These are phyloP conservation scores for Cutaneotrichosporon cutaneum DNA, from an alignment of 1,284 basidiomycete species.

Conservation along the genomic window DNA sequence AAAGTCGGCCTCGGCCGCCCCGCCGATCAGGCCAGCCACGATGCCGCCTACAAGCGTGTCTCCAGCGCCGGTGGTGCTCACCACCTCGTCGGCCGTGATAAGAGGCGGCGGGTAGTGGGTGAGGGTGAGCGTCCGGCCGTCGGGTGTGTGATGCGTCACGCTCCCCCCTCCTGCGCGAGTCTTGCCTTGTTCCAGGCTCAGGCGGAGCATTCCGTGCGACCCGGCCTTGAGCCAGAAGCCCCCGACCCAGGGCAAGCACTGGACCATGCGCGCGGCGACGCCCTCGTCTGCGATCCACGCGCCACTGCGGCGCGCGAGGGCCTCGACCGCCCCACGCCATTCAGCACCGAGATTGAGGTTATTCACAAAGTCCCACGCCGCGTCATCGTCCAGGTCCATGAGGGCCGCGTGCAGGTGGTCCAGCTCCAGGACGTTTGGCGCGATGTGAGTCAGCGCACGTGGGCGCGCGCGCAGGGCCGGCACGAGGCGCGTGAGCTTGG, in stretches of 20 bases:
- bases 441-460: constrained; percentile 62
- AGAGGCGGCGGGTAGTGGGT: constrained; percentile 67
- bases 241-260: constrained; percentile 75
- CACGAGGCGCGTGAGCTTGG: constrained; percentile 71
- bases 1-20: constrained; percentile 24
- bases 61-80: constrained; percentile 86
- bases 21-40: constrained; percentile 43
- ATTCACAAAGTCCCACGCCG: constrained; percentile 57
- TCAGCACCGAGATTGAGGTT: constrained; percentile 62
- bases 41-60: constrained; percentile 81
- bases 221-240: constrained; percentile 82
- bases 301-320: constrained; percentile 31
- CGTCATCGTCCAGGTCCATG: constrained; percentile 9
- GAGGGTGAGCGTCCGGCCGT: constrained; percentile 56
- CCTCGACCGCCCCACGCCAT: constrained; percentile 66
- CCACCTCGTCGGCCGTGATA: constrained; percentile 55
- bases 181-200: constrained; percentile 44
- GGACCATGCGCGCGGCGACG: constrained; percentile 72
- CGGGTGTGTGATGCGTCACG: constrained; percentile 50
- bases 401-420: constrained; percentile 60
- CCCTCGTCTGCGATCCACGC: constrained; percentile 54
- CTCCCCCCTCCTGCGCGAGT: constrained; percentile 46
- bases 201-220: constrained; percentile 54
- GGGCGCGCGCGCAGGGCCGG: constrained; percentile 59
- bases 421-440: constrained; percentile 79